Conservation (phyloP, 2,329 filamentous ascomycete species). For the Curvularia sp. region DNA sequence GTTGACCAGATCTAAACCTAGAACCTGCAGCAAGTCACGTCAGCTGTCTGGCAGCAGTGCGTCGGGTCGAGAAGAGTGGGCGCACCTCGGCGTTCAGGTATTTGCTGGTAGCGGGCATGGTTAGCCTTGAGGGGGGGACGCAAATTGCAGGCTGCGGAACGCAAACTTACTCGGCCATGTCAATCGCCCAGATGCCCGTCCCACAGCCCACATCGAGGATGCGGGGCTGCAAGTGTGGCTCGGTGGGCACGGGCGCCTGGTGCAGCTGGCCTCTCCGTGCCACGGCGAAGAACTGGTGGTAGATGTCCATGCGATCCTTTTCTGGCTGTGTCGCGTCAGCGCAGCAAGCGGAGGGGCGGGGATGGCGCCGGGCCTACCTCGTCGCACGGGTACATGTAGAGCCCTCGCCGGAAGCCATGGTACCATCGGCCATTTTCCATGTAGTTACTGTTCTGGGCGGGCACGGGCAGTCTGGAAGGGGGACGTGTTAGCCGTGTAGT, state of each 20-base stretch:
- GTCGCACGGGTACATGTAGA: constrained; percentile 81
- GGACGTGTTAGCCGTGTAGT: constrained; percentile 9
- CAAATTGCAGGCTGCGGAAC: constrained; percentile 24
- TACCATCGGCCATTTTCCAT: constrained; percentile 73
- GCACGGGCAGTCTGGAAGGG: constrained; percentile 46
- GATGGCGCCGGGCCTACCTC: constrained; percentile 60
- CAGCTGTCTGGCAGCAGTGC: constrained; percentile 34
- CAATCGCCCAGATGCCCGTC: constrained; percentile 90
- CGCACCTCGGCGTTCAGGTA: constrained; percentile 63
- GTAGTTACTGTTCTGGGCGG: constrained; percentile 57
- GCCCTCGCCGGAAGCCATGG: constrained; percentile 70
- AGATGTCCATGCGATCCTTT: constrained; percentile 79
- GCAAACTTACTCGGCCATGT: constrained; percentile 75
- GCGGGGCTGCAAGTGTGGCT: constrained; percentile 51
- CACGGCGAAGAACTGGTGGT: constrained; percentile 77
- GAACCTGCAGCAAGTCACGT: constrained; percentile 53
- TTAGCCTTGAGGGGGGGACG: constrained; percentile 37
- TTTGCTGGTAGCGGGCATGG: constrained; percentile 50
- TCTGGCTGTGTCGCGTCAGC: constrained; percentile 62
- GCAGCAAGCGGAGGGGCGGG: neutral
- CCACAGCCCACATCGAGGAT: constrained; percentile 78
- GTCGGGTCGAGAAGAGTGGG: constrained; percentile 13
- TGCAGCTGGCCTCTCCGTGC: constrained; percentile 63
- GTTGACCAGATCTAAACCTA: constrained; percentile 67
- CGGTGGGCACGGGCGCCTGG: constrained; percentile 52